Evolutionary conservation across 305 asterid genomes (phyloP), one percentile per base, ranked within the genome.

Genomic region (Fraxinus baroniana): DNA sequence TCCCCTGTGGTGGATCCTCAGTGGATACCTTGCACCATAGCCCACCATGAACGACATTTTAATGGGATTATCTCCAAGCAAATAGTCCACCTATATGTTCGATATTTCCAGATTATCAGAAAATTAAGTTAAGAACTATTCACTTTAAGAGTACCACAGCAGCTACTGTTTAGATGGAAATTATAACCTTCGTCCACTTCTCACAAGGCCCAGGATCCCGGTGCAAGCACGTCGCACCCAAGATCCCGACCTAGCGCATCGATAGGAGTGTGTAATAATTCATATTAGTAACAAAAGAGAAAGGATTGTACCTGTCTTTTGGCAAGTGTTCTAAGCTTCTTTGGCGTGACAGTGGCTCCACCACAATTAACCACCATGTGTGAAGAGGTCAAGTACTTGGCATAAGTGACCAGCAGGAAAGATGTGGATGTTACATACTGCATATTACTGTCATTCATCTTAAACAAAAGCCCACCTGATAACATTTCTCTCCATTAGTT

Each of bases 31-130:
- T 2, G 91, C 77, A 9, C 99, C 99, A 18, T 96, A 96, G 5
- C 99, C 99, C 22, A 96, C 99, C 99, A 96, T 96, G 84, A 84
- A 96, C 7, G 99, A 96, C 98, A 96, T 94, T 72, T 81, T 91
- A 87, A 86, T 32, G 9, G 99, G 99, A 70, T 96, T 96, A 78
- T 92, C 97, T 7, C 99, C 99, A 0, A 96, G 88, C 83, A 96
- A 74, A 79, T 96, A 96, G 88, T 96, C 99, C 88, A 96, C 95
- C 98, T 93, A 17, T 49, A 49, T 4, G 62, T 49, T 87, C 36
- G 8, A 74, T 8, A 49, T 7, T 9, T 28, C 37, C n/a, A 2
- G 46, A 22, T 76, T 20, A 39, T 35, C 37, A 52, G 76, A 52
- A 35, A 70, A 3, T 0, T 5, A 70, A 30, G 75, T 70, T 13